Percentiles rank a stretch among this genome's conserved stretches.
phyloP scores from a whole-genome alignment of 345 rosid species.

The Orychophragmus violaceus region DNA sequence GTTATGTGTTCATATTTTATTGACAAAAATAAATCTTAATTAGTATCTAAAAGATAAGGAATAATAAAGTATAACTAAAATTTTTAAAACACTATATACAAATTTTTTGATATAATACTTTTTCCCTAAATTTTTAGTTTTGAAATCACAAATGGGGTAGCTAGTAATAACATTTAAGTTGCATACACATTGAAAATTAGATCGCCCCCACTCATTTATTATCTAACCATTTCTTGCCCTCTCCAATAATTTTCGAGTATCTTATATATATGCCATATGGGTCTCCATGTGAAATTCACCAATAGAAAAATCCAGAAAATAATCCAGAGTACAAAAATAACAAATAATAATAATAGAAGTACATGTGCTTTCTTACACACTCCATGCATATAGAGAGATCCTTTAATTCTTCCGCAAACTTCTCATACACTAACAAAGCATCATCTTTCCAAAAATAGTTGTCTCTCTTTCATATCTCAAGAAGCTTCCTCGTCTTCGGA shows the following conservation, averaged over 20 bases:
- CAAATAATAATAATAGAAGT: not conserved
- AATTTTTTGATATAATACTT: too few relatives aligned
- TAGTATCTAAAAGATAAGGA: too few relatives aligned
- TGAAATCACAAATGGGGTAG: too few relatives aligned
- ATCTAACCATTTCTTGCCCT: slow-evolving; percentile 20
- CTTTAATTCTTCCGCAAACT: slow-evolving; percentile 36
- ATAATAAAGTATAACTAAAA: too few relatives aligned
- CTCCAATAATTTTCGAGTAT: slow-evolving; percentile 2
- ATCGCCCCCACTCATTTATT: slow-evolving; percentile 22
- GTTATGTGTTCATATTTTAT: too few relatives aligned
- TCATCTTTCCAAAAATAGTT: slow-evolving; percentile 24
- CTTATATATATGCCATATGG: not conserved
- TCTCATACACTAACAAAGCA: slow-evolving; percentile 25
- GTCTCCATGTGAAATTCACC: slow-evolving; percentile 20
- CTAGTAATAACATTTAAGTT: too few relatives aligned
- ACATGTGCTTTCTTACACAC: slow-evolving; percentile 25
- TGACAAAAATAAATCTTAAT: too few relatives aligned
- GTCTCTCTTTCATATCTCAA: slow-evolving; percentile 17
- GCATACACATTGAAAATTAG: too few relatives aligned
- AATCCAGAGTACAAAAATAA: not conserved
- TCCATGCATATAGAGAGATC: slow-evolving; percentile 23
- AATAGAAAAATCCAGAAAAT: slow-evolving; percentile 2
- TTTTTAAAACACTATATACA: too few relatives aligned
- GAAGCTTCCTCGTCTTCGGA: slow-evolving; percentile 30
- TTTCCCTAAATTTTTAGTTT: too few relatives aligned